phyloP scores from a whole-genome alignment of 768 basidiomycete species.

The Serendipita sp. region DNA sequence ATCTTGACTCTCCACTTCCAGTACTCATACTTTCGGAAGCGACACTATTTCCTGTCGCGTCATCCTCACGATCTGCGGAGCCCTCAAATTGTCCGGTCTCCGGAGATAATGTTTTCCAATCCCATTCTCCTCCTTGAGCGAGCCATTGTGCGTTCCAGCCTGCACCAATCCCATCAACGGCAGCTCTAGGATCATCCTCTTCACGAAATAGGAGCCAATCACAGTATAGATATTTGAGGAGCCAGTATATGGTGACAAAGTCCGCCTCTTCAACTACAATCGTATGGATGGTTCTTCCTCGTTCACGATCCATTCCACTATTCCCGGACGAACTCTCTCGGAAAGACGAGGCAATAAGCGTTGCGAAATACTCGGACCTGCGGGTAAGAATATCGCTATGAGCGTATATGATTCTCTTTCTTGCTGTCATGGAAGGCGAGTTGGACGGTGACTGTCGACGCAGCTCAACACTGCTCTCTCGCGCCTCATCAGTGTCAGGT shows the following conservation, averaged over 20 bases:
- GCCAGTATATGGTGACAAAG: conserved; percentile 64
- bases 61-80: conserved; percentile 16
- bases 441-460: conserved; percentile 24
- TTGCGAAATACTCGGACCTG: conserved; percentile 65
- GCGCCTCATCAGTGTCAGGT: conserved; percentile 15
- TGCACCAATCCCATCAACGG: conserved; percentile 50
- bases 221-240: conserved; percentile 59
- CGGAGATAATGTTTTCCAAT: conserved; percentile 49
- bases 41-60: conserved; percentile 16
- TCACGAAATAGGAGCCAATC: conserved; percentile 60
- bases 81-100: conserved; percentile 13
- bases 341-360: conserved; percentile 57
- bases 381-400: conserved; percentile 60
- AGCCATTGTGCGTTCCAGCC: conserved; percentile 52
- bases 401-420: conserved; percentile 62
- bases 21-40: conserved; percentile 22
- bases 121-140: conserved; percentile 38
- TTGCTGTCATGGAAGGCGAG: conserved; percentile 34
- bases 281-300: conserved; percentile 43
- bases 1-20: conserved; percentile 10
- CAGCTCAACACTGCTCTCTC: conserved; percentile 19
- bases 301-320: conserved; percentile 15
- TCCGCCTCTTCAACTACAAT: conserved; percentile 66
- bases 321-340: conserved; percentile 31
- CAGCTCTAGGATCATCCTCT: conserved; percentile 48